phyloP scores from a whole-genome alignment of 106 monocot genomes.

The Agapanthus africanus region DNA sequence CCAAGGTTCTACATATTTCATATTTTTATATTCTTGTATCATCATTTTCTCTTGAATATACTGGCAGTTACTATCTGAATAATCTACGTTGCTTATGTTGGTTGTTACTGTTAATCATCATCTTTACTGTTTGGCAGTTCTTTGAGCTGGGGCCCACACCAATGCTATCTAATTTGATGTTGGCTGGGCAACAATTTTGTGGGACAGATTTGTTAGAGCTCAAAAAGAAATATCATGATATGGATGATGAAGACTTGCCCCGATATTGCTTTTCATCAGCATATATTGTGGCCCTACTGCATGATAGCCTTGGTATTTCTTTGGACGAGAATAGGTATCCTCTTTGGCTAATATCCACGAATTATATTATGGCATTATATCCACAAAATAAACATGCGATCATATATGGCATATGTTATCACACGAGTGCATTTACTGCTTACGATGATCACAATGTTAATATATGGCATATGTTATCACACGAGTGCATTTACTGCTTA shows the following conservation, averaged over 20 bases:
- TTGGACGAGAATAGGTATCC: conserved; percentile 63
- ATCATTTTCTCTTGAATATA: neutral
- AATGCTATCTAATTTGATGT: conserved; percentile 53
- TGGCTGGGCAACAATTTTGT: conserved; percentile 66
- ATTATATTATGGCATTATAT: neutral
- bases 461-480: no score
- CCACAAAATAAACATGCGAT: no score
- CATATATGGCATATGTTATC: no score
- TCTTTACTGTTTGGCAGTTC: conserved; percentile 40
- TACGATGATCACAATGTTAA: no score
- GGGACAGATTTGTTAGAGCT: conserved; percentile 48
- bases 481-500: no score
- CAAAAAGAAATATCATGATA: conserved; percentile 32
- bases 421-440: no score
- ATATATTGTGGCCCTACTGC: conserved; percentile 85
- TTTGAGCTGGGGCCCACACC: conserved; percentile 50
- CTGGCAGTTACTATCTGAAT: neutral
- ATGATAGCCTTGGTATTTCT: conserved; percentile 70
- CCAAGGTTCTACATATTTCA: conserved; percentile 27
- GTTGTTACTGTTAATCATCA: neutral
- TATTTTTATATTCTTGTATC: neutral
- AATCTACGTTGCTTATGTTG: neutral
- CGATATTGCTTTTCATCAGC: conserved; percentile 94
- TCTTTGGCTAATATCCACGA: neutral
- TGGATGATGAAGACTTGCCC: conserved; percentile 42